Base-by-base conservation (phyloP, 305 asterid genomes). In the Solanum hybrid region DNA sequence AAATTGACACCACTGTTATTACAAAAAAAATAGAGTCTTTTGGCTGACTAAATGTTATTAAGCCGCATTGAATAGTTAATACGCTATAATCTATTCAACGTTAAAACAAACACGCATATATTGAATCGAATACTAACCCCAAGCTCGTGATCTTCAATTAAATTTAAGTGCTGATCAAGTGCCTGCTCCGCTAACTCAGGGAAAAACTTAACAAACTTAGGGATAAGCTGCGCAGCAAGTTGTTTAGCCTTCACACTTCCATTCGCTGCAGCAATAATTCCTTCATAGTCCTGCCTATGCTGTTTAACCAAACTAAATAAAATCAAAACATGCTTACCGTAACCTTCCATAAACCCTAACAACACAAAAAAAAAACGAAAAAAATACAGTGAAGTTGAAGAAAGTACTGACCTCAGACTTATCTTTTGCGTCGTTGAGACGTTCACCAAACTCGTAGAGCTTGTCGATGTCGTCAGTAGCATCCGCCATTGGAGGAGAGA, bases 161-260 rank as follows among this genome's bases (percentile, higher is more conserved):
- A 86, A 91, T 94, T 91, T 85, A 94, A 88, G 91, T 95, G 99
- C 89, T 95, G 95, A 88, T 96, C 99, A 35, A 96, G 94, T 56
- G 99, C 98, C 89, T 94, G 95, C 89, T 93, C 99, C 2, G 95
- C 89, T 19, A 94, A 94, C 91, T 92, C 93, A 1, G 98, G 99
- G 87, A 96, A 97, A 91, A 60, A 91, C 93, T 96, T 97, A 92
- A 95, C 94, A 85, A 94, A 97, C 96, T 94, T 97, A 0, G 99
- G 99, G 75, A 97, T 97, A 90, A 97, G 93, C 92, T 95, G 98
- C 29, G 99, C 99, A 22, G 99, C 93, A 94, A 97, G 88, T 87
- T 97, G 99, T 93, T 94, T 97, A 27, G 98, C 96, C 94, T 96
- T 96, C 73, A 94, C 98, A 72, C 95, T 95, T 69, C 97, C 98